Percentiles rank a stretch among this genome's conserved stretches.
Evolutionary conservation across 2,329 filamentous ascomycete genomes (phyloP).

Genomic region (Ascochyta lentis): DNA sequence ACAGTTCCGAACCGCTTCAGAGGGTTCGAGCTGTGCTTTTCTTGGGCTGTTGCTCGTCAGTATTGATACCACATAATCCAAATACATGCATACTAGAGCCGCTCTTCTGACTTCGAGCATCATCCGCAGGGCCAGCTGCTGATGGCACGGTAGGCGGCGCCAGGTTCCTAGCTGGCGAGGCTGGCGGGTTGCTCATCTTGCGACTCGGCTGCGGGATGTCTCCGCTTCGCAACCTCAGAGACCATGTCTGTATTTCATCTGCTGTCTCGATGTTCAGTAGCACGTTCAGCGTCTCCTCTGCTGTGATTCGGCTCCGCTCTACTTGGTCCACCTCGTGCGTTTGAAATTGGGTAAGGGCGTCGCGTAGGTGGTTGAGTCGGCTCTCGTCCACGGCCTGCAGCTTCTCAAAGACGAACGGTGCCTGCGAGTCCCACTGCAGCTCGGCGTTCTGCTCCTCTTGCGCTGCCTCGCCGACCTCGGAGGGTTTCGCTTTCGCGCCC

Average conservation of each 20-base stretch:
- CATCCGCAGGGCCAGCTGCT: slow-evolving; percentile 54
- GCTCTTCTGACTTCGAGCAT: slow-evolving; percentile 63
- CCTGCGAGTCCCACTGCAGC: slow-evolving; percentile 90
- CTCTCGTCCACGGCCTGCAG: slow-evolving; percentile 90
- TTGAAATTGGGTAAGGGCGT: slow-evolving; percentile 88
- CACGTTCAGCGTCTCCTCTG: slow-evolving; percentile 80
- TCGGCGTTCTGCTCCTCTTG: slow-evolving; percentile 77
- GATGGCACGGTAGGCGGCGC: slow-evolving; percentile 43
- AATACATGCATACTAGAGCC: slow-evolving; percentile 11
- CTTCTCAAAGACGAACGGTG: slow-evolving; percentile 92
- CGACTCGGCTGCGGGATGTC: slow-evolving; percentile 40
- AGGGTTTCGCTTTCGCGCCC: slow-evolving; percentile 75
- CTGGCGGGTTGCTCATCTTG: slow-evolving; percentile 40
- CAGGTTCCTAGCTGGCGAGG: slow-evolving; percentile 43
- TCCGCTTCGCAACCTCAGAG: slow-evolving; percentile 53
- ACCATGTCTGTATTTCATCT: slow-evolving; percentile 83
- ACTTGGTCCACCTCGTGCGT: slow-evolving; percentile 91
- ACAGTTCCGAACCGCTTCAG: slow-evolving; percentile 53
- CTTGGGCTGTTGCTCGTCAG: slow-evolving; percentile 36
- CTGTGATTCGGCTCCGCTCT: slow-evolving; percentile 74
- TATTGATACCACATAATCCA: no score
- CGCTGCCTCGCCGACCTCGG: slow-evolving; percentile 78
- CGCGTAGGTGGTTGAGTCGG: slow-evolving; percentile 86
- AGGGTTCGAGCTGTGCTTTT: slow-evolving; percentile 48
- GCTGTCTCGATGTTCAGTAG: slow-evolving; percentile 86